Evolutionary conservation across 352 stramenopile species (phyloP).

Genomic region (Phytophthora fragariae): DNA sequence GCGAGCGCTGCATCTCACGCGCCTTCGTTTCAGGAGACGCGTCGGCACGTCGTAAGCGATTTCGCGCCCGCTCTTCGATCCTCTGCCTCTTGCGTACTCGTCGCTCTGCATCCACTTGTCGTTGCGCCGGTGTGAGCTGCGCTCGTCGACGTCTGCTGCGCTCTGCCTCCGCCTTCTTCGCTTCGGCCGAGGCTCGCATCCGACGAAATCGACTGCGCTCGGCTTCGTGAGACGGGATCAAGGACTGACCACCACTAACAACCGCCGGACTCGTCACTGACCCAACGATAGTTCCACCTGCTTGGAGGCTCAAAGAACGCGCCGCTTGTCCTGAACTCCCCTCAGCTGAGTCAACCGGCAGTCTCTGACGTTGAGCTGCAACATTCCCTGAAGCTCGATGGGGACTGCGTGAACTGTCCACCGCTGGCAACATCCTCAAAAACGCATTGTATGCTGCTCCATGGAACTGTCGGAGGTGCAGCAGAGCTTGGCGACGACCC

Average conservation of each 20-base stretch:
- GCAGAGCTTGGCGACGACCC: slow-evolving; percentile 64
- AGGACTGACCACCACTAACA: neutral
- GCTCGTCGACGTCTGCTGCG: slow-evolving; percentile 71
- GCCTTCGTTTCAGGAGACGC: slow-evolving; percentile 50
- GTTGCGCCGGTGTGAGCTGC: slow-evolving; percentile 66
- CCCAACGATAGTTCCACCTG: neutral
- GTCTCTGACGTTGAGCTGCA: neutral
- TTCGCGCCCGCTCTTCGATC: slow-evolving; percentile 56
- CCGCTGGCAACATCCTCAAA: slow-evolving; percentile 51
- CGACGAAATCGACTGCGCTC: slow-evolving; percentile 67
- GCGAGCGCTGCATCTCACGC: slow-evolving; percentile 66
- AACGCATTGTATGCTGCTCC: slow-evolving; percentile 64
- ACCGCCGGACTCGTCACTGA: neutral
- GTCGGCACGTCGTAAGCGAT: slow-evolving; percentile 55
- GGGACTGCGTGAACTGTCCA: slow-evolving; percentile 16
- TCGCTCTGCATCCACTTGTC: slow-evolving; percentile 71
- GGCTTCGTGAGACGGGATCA: slow-evolving; percentile 52
- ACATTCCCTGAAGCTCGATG: neutral
- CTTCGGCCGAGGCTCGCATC: slow-evolving; percentile 54
- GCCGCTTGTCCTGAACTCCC: neutral
- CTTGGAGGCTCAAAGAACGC: neutral
- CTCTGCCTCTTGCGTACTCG: slow-evolving; percentile 66
- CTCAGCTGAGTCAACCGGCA: neutral
- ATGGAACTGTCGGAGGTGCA: slow-evolving; percentile 71
- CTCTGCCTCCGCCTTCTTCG: slow-evolving; percentile 54